A percentile compares a stretch with the other conserved stretches of the same genome.
Conservation (phyloP, 805 yeast species). For the Maudiozyma bulderi region DNA sequence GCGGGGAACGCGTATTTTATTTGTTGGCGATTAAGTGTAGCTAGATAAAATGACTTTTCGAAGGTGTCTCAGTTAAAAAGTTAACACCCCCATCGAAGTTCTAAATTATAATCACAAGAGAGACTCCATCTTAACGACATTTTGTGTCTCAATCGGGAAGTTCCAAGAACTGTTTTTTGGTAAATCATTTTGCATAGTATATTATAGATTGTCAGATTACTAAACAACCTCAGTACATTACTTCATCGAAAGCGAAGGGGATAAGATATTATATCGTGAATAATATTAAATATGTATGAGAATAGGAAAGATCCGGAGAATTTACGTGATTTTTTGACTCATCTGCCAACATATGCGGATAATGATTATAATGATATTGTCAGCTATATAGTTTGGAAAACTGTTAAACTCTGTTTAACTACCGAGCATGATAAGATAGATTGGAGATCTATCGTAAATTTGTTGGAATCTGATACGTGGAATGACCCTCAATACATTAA, state of each 20-base stretch:
- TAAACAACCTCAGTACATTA: neutral
- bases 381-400: slow-evolving; percentile 23
- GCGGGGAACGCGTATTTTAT: no score
- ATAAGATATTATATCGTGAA: neutral
- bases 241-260: neutral
- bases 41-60: no score
- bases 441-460: slow-evolving; percentile 15
- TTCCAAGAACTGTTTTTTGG: no score
- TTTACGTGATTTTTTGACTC: slow-evolving; percentile 20
- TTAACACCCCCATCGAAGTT: no score
- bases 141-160: no score
- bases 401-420: slow-evolving; percentile 11
- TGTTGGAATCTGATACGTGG: slow-evolving; percentile 17
- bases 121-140: no score
- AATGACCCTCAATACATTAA: slow-evolving; percentile 11
- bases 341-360: slow-evolving; percentile 18
- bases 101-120: no score
- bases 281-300: neutral
- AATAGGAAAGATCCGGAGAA: slow-evolving; percentile 6
- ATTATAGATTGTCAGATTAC: no score
- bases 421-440: slow-evolving; percentile 10
- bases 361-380: slow-evolving; percentile 19
- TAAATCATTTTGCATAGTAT: no score
- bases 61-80: no score
- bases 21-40: no score